Evolutionary conservation across 768 basidiomycete species (phyloP), one percentile per base, ranked within the genome.

Genomic region (Mycena rebaudengoi): DNA sequence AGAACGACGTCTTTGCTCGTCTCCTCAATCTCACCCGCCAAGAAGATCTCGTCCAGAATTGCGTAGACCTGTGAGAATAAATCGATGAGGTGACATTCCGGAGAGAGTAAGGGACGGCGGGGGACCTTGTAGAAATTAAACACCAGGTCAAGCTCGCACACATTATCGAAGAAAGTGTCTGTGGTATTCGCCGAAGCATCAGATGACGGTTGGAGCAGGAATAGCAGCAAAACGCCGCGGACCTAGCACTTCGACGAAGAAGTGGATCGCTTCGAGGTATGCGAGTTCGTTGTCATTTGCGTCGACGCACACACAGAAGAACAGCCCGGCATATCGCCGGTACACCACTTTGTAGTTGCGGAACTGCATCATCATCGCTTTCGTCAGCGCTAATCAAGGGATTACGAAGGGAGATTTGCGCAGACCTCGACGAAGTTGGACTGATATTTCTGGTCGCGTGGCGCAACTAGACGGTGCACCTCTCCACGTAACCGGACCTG

Each of bases 111-210:
- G 16, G n/a, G 41, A 29, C 55, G 18, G 32, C 13, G 52, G 63
- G 76, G 20, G 40, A 91, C 94, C 83, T 99, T 99, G 80, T 99
- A 98, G 75, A 99, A 99, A 77, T 98, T 98, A 83, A 99, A 99
- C 3, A 99, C 98, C 0, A 99, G 86, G 73, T 99, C 98, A 29
- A 98, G 83, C 76, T 98, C 96, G 80, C 98, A 98, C 2, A 99
- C 98, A 69, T 99, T 99, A 74, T 98, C 96, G 72, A 99, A 99
- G 83, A 99, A 99, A 0, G 96, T 89, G 74, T 99, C 97, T 98
- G 60, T 57, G 60, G 28, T 23, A 52, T 52, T 28, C n/a, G n/a
- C n/a, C n/a, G n/a, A 41, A 28, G 26, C 41, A 30, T 62, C n/a
- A 14, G 26, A 53, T 29, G 68, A 10, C 25, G 43, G 14, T 46